A percentile compares a stretch with the other conserved stretches of the same genome.
Conservation (phyloP, 306 rosid genomes). For the Cajanus cajan region DNA sequence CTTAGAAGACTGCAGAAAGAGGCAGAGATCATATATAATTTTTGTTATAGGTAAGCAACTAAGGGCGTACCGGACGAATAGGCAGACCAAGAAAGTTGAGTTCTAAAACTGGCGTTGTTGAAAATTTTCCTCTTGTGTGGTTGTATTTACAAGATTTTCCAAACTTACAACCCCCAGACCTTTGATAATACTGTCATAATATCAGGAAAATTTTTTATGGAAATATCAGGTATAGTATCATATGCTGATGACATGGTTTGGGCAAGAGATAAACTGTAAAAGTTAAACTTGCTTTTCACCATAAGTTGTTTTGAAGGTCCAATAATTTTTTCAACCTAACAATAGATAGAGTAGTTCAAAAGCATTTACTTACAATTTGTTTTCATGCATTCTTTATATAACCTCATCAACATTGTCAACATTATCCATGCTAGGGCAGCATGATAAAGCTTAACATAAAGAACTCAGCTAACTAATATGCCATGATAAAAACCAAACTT, state of each 20-base stretch:
- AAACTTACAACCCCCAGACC: slow-evolving; percentile 85
- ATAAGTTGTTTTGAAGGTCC: not conserved
- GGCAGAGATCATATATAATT: not conserved
- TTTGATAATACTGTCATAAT: slow-evolving; percentile 72
- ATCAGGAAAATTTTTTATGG: slow-evolving; percentile 30
- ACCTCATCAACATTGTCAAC: not conserved
- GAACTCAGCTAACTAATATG: not conserved
- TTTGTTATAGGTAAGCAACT: not conserved
- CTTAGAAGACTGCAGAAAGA: slow-evolving; percentile 18
- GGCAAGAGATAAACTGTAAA: slow-evolving; percentile 3
- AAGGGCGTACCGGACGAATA: slow-evolving; percentile 68
- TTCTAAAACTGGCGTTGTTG: slow-evolving; percentile 44
- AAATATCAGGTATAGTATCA: slow-evolving; percentile 14
- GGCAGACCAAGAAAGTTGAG: slow-evolving; percentile 90
- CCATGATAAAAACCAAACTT: not conserved
- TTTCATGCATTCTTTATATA: not conserved
- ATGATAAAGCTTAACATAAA: slow-evolving; percentile 13
- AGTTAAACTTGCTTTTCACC: not conserved
- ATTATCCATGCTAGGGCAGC: slow-evolving; percentile 2
- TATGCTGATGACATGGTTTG: not conserved
- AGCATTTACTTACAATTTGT: not conserved
- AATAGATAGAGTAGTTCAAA: not conserved
- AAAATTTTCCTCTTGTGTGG: slow-evolving; percentile 53
- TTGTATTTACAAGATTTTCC: slow-evolving; percentile 81
- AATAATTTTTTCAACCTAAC: not conserved